Evolutionary conservation across 129 eudicot species (phyloP).

Genomic region (Deinandra increscens): DNA sequence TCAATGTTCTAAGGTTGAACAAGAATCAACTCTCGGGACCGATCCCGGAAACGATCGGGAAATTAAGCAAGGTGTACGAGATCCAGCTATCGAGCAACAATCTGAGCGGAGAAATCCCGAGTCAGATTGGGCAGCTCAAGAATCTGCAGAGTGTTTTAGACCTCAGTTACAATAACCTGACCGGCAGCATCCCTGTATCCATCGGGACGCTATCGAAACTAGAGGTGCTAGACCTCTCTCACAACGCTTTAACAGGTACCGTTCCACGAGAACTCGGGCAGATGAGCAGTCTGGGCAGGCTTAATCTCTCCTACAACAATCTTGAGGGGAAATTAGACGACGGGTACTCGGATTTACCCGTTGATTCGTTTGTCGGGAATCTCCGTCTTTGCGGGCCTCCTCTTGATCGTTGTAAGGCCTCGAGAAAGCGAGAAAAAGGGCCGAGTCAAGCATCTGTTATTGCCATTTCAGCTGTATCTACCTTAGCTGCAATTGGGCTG

Average conservation of each 20-base stretch:
- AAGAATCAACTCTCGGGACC: slow-evolving; percentile 62
- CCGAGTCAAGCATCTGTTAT: slow-evolving; percentile 51
- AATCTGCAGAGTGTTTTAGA: slow-evolving; percentile 78
- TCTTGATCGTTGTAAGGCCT: slow-evolving; percentile 44
- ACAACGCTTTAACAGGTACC: slow-evolving; percentile 66
- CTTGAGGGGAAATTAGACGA: slow-evolving; percentile 69
- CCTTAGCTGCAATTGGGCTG: slow-evolving; percentile 48
- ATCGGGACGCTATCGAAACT: slow-evolving; percentile 72
- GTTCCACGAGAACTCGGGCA: slow-evolving; percentile 60
- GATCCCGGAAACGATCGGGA: slow-evolving; percentile 70
- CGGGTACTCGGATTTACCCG: slow-evolving; percentile 64
- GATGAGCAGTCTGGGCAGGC: slow-evolving; percentile 82
- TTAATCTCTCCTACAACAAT: slow-evolving; percentile 76
- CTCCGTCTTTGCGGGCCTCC: slow-evolving; percentile 77
- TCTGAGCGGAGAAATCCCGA: slow-evolving; percentile 67
- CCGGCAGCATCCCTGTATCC: slow-evolving; percentile 64
- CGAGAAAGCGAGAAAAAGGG: slow-evolving; percentile 30
- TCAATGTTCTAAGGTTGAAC: slow-evolving; percentile 74
- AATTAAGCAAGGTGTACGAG: slow-evolving; percentile 71
- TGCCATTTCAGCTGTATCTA: slow-evolving; percentile 57
- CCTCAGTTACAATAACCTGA: slow-evolving; percentile 74
- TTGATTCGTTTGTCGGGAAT: slow-evolving; percentile 66
- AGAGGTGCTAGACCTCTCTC: slow-evolving; percentile 74
- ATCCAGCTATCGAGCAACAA: slow-evolving; percentile 66
- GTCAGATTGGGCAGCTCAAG: slow-evolving; percentile 62